Evolutionary conservation across 805 yeast genomes (phyloP).

Genomic region (Trichomonascus vanleenenianus): DNA sequence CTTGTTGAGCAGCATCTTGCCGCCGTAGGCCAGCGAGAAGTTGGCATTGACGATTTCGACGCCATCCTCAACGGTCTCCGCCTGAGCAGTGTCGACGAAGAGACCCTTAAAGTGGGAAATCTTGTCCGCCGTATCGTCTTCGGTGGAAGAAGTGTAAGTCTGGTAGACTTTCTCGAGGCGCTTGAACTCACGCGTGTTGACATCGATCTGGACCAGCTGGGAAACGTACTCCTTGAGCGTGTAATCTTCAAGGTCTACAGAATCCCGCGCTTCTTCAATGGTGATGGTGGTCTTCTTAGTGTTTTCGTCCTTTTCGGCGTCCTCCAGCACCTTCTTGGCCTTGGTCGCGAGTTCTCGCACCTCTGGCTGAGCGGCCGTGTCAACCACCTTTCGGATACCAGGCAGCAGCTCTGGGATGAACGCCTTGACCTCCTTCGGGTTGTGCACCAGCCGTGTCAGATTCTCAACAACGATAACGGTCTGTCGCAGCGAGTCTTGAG

Average conservation of each 20-base stretch:
- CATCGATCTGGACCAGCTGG: conserved; percentile 23
- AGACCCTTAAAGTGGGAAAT: conserved; percentile 27
- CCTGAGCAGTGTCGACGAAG: conserved; percentile 38
- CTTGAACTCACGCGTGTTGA: conserved; percentile 33
- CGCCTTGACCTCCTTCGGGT: conserved; percentile 81
- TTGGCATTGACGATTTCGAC: conserved; percentile 88
- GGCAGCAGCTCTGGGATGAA: conserved; percentile 84
- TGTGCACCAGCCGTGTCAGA: conserved; percentile 89
- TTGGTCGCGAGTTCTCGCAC: conserved; percentile 89
- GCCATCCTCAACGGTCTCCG: conserved; percentile 67
- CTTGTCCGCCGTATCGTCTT: conserved; percentile 29
- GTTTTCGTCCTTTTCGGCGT: conserved; percentile 71
- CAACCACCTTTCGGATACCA: conserved; percentile 81
- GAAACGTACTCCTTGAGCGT: conserved; percentile 27
- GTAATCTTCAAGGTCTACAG: conserved; percentile 32
- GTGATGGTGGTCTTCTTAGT: conserved; percentile 65
- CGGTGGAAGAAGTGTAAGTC: conserved; percentile 39
- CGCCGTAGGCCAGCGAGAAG: conserved; percentile 94
- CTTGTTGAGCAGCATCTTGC: conserved; percentile 92
- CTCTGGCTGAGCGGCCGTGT: conserved; percentile 91
- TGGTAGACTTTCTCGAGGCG: conserved; percentile 30
- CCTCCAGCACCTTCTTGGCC: conserved; percentile 74
- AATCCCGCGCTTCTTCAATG: conserved; percentile 34
- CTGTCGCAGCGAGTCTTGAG: conserved; percentile 95
- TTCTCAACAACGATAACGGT: conserved; percentile 94